phyloP scores from a whole-genome alignment of 768 basidiomycete species.

The Suillus lakei region DNA sequence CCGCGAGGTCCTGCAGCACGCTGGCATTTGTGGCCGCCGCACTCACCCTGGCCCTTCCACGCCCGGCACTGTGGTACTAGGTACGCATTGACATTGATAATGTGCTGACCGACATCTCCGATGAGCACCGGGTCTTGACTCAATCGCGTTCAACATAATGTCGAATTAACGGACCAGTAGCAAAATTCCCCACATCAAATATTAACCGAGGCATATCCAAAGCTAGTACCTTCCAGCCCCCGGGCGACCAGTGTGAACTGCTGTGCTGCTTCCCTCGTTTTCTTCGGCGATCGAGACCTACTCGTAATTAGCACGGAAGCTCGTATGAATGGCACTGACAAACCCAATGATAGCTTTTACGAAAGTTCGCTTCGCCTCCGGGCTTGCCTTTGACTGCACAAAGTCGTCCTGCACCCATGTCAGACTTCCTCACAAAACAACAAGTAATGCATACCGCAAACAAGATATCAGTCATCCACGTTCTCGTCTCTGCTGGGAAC shows the following conservation, averaged over 20 bases:
- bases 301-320: slow-evolving; percentile 3
- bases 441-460: slow-evolving; percentile 52
- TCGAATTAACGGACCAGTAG: slow-evolving; percentile 3
- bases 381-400: slow-evolving; percentile 69
- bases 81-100: slow-evolving; percentile 1
- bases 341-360: slow-evolving; percentile 73
- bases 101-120: slow-evolving; percentile 12
- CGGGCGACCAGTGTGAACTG: slow-evolving; percentile 87
- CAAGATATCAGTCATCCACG: slow-evolving; percentile 78
- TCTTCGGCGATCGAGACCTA: slow-evolving; percentile 74
- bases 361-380: slow-evolving; percentile 80
- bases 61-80: not conserved
- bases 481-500: slow-evolving; percentile 54
- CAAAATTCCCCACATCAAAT: slow-evolving; percentile 41
- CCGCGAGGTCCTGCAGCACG: not conserved
- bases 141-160: not conserved
- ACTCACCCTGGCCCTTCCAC: slow-evolving; percentile 6
- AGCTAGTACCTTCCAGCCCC: slow-evolving; percentile 83
- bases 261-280: slow-evolving; percentile 81
- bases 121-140: not conserved
- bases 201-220: slow-evolving; percentile 77
- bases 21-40: slow-evolving; percentile 12
- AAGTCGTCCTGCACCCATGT: slow-evolving; percentile 65
- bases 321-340: slow-evolving; percentile 18
- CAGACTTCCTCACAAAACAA: slow-evolving; percentile 9